Percentiles rank a stretch among this genome's conserved stretches.
Evolutionary conservation across 345 rosid genomes (phyloP).

Genomic region (Laguncularia racemosa): DNA sequence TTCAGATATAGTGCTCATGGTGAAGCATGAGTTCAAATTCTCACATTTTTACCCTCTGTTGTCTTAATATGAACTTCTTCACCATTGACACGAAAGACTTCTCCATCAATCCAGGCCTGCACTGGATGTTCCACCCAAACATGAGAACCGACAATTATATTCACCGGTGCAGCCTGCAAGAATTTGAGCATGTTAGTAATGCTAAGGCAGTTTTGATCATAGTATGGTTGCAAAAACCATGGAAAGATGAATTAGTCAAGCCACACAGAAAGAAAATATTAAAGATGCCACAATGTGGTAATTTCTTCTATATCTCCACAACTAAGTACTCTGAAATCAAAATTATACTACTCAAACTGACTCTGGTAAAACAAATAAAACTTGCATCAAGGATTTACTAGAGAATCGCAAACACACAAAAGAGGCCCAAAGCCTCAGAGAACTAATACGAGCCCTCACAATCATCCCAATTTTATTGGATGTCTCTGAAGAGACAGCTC

Average conservation of each 20-base stretch:
- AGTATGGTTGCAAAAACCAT: background rate
- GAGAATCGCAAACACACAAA: too few relatives aligned
- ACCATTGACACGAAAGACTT: slow-evolving; percentile 64
- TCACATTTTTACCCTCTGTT: slow-evolving; percentile 68
- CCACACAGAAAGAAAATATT: too few relatives aligned
- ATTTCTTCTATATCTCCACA: too few relatives aligned
- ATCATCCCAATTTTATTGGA: too few relatives aligned
- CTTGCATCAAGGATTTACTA: too few relatives aligned
- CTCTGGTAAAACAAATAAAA: too few relatives aligned
- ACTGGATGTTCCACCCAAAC: slow-evolving; percentile 90
- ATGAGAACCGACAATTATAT: slow-evolving; percentile 93
- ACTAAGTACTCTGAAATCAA: background rate
- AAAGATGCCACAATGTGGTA: too few relatives aligned
- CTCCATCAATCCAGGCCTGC: slow-evolving; percentile 91
- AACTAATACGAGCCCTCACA: too few relatives aligned
- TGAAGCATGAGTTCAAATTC: slow-evolving; percentile 12
- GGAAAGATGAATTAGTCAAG: too few relatives aligned
- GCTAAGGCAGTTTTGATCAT: background rate
- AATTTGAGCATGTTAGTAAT: background rate
- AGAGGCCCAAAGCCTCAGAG: too few relatives aligned
- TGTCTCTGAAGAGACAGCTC: too few relatives aligned
- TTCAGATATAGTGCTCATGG: background rate
- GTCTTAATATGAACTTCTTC: slow-evolving; percentile 67
- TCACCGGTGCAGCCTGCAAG: slow-evolving; percentile 72
- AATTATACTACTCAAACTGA: background rate